phyloP scores from a whole-genome alignment of 352 stramenopile genomes.

The Phytophthora podocarpi region DNA sequence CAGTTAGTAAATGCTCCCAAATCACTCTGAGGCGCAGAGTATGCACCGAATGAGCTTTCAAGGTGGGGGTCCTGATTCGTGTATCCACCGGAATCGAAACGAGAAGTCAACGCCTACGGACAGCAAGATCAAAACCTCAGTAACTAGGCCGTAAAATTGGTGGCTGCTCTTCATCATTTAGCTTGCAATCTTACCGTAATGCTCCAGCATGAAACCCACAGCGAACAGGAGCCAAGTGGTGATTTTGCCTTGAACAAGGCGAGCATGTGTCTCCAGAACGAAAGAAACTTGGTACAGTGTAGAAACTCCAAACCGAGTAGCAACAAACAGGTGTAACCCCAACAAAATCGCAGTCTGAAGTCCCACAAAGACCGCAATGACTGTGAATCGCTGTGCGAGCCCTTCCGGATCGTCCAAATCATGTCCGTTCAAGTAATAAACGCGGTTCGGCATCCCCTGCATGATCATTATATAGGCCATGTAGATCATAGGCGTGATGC shows the following conservation, averaged over 20 bases:
- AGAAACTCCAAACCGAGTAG: constrained; percentile 30
- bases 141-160: neutral
- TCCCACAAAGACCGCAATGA: constrained; percentile 30
- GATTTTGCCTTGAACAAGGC: constrained; percentile 49
- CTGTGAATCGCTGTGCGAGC: constrained; percentile 15
- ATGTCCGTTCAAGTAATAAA: constrained; percentile 27
- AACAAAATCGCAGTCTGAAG: constrained; percentile 35
- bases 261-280: constrained; percentile 50
- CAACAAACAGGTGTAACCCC: constrained; percentile 31
- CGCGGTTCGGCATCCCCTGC: constrained; percentile 25
- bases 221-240: constrained; percentile 36
- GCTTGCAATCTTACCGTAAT: constrained; percentile 34
- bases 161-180: neutral
- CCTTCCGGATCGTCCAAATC: constrained; percentile 12
- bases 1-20: no score
- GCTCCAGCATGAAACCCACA: constrained; percentile 33
- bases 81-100: constrained; percentile 12
- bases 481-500: constrained; percentile 42
- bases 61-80: no score
- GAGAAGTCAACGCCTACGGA: constrained; percentile 18
- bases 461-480: constrained; percentile 33
- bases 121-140: neutral
- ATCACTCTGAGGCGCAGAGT: no score
- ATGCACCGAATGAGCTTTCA: no score
- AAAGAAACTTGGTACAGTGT: constrained; percentile 53